Conservation (phyloP, 1,139 yeast species). For the Geotrichum restrictum region DNA sequence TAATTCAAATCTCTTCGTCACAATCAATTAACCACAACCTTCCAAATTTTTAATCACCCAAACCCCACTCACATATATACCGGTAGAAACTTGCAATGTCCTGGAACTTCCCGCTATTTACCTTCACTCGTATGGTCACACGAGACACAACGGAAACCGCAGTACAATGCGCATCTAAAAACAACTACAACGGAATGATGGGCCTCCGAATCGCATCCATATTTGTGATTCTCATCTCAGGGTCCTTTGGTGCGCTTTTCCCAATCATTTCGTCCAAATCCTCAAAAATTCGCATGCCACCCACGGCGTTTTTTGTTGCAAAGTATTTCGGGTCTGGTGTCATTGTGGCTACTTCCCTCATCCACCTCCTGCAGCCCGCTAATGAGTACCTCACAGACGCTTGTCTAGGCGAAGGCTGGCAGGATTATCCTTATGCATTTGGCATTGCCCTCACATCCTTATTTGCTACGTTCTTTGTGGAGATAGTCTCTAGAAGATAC, state of each 20-base stretch:
- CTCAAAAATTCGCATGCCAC: slow-evolving; percentile 44
- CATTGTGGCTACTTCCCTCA: slow-evolving; percentile 82
- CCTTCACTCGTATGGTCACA: too few species aligned
- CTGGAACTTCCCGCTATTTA: too few species aligned
- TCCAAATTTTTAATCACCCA: too few species aligned
- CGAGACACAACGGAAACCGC: too few species aligned
- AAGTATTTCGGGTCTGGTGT: slow-evolving; percentile 92
- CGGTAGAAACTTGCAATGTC: too few species aligned
- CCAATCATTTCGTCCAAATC: slow-evolving; percentile 38
- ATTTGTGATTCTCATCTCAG: slow-evolving; percentile 61
- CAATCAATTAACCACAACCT: too few species aligned
- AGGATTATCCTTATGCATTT: slow-evolving; percentile 59
- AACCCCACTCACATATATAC: too few species aligned
- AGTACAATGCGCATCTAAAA: slow-evolving; percentile 26
- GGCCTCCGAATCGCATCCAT: slow-evolving; percentile 73
- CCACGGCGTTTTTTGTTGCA: slow-evolving; percentile 61
- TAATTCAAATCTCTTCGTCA: too few species aligned
- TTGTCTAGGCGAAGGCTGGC: slow-evolving; percentile 56
- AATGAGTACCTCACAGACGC: slow-evolving; percentile 49
- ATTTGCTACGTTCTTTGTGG: slow-evolving; percentile 36
- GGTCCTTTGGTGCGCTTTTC: slow-evolving; percentile 51
- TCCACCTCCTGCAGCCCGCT: slow-evolving; percentile 81
- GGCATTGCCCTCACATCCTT: slow-evolving; percentile 51
- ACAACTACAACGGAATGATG: slow-evolving; percentile 46
- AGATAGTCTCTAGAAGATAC: slow-evolving; percentile 32